Conservation (phyloP, 768 basidiomycete genomes). For the Neoboletus brunneissimus region DNA sequence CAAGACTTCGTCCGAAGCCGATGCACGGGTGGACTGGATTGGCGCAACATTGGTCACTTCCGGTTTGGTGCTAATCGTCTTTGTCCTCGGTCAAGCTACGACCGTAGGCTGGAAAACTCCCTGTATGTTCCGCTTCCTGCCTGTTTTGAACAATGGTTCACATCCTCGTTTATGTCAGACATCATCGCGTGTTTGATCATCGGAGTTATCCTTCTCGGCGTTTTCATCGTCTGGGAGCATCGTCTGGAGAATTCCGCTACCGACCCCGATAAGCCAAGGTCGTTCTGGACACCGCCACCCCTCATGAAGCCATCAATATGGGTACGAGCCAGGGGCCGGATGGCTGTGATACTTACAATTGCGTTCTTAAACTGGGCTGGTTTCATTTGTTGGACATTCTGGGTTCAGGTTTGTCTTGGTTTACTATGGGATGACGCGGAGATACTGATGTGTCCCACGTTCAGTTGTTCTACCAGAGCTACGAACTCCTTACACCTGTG, state of each 20-base stretch:
- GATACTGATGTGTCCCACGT: not conserved
- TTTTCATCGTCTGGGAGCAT: slow-evolving; percentile 67
- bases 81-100: slow-evolving; percentile 69
- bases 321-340: slow-evolving; percentile 58
- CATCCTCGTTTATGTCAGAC: slow-evolving; percentile 37
- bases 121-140: slow-evolving; percentile 36
- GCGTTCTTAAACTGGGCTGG: slow-evolving; percentile 62
- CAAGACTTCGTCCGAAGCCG: slow-evolving; percentile 33
- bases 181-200: slow-evolving; percentile 68
- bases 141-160: slow-evolving; percentile 20
- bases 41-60: slow-evolving; percentile 64
- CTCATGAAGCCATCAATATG: slow-evolving; percentile 64
- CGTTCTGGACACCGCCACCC: slow-evolving; percentile 50
- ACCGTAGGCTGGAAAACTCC: slow-evolving; percentile 61
- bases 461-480: slow-evolving; percentile 74
- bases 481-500: slow-evolving; percentile 50
- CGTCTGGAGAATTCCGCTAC: slow-evolving; percentile 45
- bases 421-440: not conserved
- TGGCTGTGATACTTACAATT: slow-evolving; percentile 60
- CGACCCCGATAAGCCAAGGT: slow-evolving; percentile 13
- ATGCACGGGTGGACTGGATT: slow-evolving; percentile 69
- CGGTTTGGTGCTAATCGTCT: slow-evolving; percentile 68
- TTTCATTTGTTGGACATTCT: slow-evolving; percentile 55
- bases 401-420: slow-evolving; percentile 38
- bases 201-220: slow-evolving; percentile 50